Base-by-base conservation (phyloP, 2,329 filamentous ascomycete species). In the Pochonia chlamydosporia region DNA sequence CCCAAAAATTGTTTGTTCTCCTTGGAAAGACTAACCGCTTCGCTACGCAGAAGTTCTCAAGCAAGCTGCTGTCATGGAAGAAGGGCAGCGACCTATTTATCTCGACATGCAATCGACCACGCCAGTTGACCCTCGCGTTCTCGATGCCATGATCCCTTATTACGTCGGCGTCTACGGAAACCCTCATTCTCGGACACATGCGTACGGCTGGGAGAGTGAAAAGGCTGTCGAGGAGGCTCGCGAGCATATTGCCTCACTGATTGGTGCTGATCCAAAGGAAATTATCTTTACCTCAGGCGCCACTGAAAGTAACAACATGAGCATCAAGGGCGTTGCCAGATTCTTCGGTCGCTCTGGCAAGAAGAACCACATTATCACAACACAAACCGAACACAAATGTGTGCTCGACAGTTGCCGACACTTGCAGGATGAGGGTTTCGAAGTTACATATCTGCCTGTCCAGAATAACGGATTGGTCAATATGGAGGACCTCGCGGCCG, bases 221-320 rank as follows among this genome's bases (percentile, higher is more conserved):
- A 89, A 91, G 70, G 92, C 88, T 1, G 85, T 95, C 20, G 93
- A 99, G 66, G 79, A 89, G 53, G 91, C 93, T 37, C 82, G 93
- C 59, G 79, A 79, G 58, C 81, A 97, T 61, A 78, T 97, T 54
- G 93, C 93, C 3, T 78, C 77, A 33, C 78, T 99, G 47, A 93
- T 99, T 55, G 92, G 92, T 23, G 93, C 93, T 24, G 90, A 99
- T 64, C 75, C 93, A 5, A 99, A 99, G 70, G 93, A 99, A 66
- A 97, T 99, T 55, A 95, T 99, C 59, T 97, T 99, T 71, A 99
- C 93, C 6, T 96, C 91, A 60, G 93, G 93, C 47, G 93, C 93
- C 14, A 99, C 93, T 0, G 93, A 99, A 73, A 96, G 90, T 64
- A 99, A 99, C 71, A 99, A 99, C 62, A 99, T 99, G 93, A 96